phyloP scores from a whole-genome alignment of 768 basidiomycete genomes.

The Chalciporus piperatus region DNA sequence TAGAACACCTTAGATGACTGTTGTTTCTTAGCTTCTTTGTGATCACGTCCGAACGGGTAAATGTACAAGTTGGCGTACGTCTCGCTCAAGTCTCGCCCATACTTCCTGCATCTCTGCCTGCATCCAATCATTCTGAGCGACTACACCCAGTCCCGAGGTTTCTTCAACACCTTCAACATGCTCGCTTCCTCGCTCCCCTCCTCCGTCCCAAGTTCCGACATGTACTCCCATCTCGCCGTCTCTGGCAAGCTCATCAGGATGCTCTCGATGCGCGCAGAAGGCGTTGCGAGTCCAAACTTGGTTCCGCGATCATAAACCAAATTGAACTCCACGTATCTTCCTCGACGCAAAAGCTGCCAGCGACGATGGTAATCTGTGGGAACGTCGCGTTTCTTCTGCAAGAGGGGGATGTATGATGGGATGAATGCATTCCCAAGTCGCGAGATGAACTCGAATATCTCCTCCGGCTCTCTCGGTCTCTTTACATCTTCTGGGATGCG shows the following conservation, averaged over 20 bases:
- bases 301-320: slow-evolving; percentile 84
- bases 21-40: slow-evolving; percentile 1
- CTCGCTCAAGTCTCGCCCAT: no score
- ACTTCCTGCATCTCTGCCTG: no score
- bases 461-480: slow-evolving; percentile 57
- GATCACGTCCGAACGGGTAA: background rate
- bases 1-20: background rate
- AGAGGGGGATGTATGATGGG: slow-evolving; percentile 88
- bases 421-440: slow-evolving; percentile 77
- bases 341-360: slow-evolving; percentile 91
- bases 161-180: slow-evolving; percentile 57
- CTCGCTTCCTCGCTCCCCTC: slow-evolving; percentile 64
- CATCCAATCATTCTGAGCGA: background rate
- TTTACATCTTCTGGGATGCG: slow-evolving; percentile 46
- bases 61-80: background rate
- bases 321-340: slow-evolving; percentile 95
- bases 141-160: slow-evolving; percentile 64
- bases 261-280: slow-evolving; percentile 85
- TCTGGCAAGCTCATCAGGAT: slow-evolving; percentile 89
- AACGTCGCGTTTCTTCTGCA: slow-evolving; percentile 57
- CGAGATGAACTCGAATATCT: slow-evolving; percentile 75
- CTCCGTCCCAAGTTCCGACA: slow-evolving; percentile 66
- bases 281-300: slow-evolving; percentile 81
- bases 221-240: slow-evolving; percentile 88
- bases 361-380: slow-evolving; percentile 68